Base-by-base conservation (phyloP, 768 basidiomycete species). In the Trametopsis cervina region DNA sequence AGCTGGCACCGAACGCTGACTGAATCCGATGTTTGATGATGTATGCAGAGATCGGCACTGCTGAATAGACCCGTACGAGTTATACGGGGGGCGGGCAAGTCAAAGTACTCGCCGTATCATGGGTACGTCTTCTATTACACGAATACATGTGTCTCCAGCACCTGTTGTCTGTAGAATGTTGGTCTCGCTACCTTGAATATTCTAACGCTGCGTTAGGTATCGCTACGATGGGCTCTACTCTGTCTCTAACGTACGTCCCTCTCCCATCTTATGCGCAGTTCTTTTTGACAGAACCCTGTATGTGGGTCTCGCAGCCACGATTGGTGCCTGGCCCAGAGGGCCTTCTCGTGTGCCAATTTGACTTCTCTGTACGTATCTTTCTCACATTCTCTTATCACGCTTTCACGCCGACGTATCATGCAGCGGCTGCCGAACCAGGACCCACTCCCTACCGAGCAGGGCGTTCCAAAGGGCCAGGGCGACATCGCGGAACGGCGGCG, bases 221-320 rank as follows among this genome's bases (percentile, higher is more conserved):
- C 33, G 45, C 4, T 46, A 46, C 45, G 45, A 46, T 23, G 45
- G 45, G 4, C 23, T 46, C 5, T 46, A 46, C 37, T 23, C 29
- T 7, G 45, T 46, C 4, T 36, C 33, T 22, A 46, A 46, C 18
- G 45, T 46, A 39, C 7, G 45, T 46, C 5, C 4, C 17, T 12
- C 42, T 22, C 27, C 20, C 44, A 29, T 11, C 20, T 13, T 33
- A 10, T 13, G 15, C 4, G 11, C 11, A 29, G 12, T 11, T 29
- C 20, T 17, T 5, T 21, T 20, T 13, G 13, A 21, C 6, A 29
- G n/a, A n/a, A n/a, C n/a, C n/a, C n/a, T n/a, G n/a, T n/a, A n/a
- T n/a, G n/a, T n/a, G n/a, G n/a, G n/a, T n/a, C n/a, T n/a, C n/a
- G n/a, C n/a, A 46, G 45, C 45, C 45, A 3, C 10, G 45, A 21